A percentile compares a stretch with the other conserved stretches of the same genome.
These are phyloP conservation scores for Hypoxylon sp. DNA, from an alignment of 2,329 filamentous ascomycete species.

Conservation along the genomic window DNA sequence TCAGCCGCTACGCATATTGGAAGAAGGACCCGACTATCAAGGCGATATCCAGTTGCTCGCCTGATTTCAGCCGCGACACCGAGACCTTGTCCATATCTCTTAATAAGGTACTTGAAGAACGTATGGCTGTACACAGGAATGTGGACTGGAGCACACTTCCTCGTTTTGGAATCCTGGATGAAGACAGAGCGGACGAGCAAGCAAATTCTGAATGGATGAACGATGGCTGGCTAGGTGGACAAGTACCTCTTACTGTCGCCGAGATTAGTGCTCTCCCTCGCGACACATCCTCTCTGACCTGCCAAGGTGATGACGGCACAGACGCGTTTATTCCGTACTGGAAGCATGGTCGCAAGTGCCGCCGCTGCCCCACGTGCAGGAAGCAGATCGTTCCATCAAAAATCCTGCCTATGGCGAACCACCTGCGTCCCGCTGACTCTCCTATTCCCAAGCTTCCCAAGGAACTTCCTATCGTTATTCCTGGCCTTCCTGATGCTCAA, in stretches of 20 bases:
- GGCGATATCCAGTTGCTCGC: constrained; percentile 59
- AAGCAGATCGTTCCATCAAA: background rate
- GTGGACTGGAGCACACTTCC: constrained; percentile 37
- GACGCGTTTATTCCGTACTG: constrained; percentile 37
- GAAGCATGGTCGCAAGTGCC: constrained; percentile 20
- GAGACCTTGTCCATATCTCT: constrained; percentile 51
- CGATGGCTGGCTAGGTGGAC: constrained; percentile 49
- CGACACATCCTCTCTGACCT: constrained; percentile 38
- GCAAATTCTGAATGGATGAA: constrained; percentile 39
- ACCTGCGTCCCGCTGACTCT: background rate
- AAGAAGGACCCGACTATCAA: constrained; percentile 62
- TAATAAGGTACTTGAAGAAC: constrained; percentile 51
- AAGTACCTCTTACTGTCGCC: constrained; percentile 41
- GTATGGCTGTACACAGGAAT: constrained; percentile 39
- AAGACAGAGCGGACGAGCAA: constrained; percentile 43
- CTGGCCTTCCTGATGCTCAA: too few relatives aligned
- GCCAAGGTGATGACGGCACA: constrained; percentile 49
- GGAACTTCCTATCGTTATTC: too few relatives aligned
- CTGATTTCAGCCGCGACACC: constrained; percentile 60
- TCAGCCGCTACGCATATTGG: constrained; percentile 61
- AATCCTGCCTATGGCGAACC: background rate
- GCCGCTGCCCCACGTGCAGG: constrained; percentile 16
- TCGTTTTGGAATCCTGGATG: constrained; percentile 50
- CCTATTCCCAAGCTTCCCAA: background rate
- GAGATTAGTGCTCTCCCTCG: constrained; percentile 42